Base-by-base conservation (phyloP, 257 asterid genomes). In the Nicotiana tomentosiformis region DNA sequence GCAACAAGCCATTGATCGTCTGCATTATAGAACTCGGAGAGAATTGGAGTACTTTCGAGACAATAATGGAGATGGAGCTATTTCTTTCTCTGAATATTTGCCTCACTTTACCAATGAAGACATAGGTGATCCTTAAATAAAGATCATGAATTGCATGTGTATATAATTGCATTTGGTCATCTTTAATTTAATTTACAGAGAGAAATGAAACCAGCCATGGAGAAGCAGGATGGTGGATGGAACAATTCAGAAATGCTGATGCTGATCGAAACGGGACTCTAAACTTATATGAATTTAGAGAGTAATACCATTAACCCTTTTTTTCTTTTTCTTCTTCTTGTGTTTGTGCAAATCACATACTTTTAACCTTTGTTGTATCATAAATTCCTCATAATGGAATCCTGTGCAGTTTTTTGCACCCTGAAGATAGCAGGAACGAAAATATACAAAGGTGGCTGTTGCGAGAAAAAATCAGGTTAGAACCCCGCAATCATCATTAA, bases 141-240 rank as follows among this genome's bases (percentile, higher is more conserved):
- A 46, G 12, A 43, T 7, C 10, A 43, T 43, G 49, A 43, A 43
- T 39, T 39, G 2, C 46, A 37, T 1, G 46, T 20, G 23, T 20
- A 20, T 20, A 20, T 20, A 20, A 20, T 20, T 20, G 23, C 23
- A 20, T 46, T 77, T 33, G 80, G 17, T 81, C 35, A 46, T 35
- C 18, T 39, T 39, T 37, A 5, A 82, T 51, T 43, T 81, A 82
- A 82, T 51, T 43, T 81, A 79, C 83, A 88, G 89, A 81, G 58
- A 83, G 80, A 60, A 86, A 84, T 18, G 86, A 78, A 5, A 86
- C 83, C 15, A 55, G 67, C 55, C 86, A 83, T 17, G 88, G 84
- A 20, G 80, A 55, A 70, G 89, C 86, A 49, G 91, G 91, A 56
- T 88, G 89, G 89, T 88, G 88, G 88, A 77, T 84, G 89, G 79